phyloP scores from a whole-genome alignment of 768 basidiomycete genomes.

The Holtermannia corniformis region DNA sequence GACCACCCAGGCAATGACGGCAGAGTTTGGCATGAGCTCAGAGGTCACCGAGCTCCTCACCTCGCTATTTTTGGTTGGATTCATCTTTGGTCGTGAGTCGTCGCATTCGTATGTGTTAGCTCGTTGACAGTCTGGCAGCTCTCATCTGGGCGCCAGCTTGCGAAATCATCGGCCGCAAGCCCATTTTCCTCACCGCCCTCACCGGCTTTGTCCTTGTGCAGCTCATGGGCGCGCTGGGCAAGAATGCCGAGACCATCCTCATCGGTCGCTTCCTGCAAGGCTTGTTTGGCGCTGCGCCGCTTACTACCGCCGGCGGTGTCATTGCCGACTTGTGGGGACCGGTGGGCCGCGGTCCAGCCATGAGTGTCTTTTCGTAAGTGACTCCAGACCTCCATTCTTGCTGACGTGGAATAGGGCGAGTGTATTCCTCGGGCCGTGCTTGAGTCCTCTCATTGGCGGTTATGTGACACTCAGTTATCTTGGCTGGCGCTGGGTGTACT shows the following conservation, averaged over 20 bases:
- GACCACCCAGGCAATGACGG: too few species aligned
- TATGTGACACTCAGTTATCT: conserved; percentile 31
- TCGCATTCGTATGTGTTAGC: too few species aligned
- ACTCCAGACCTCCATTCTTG: not conserved
- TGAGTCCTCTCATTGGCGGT: conserved; percentile 38
- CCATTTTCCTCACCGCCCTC: conserved; percentile 51
- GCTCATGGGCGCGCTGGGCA: conserved; percentile 55
- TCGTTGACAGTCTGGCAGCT: too few species aligned
- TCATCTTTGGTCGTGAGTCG: too few species aligned
- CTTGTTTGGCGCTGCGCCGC: conserved; percentile 31
- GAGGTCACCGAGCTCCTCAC: too few species aligned
- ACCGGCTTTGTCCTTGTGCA: conserved; percentile 50
- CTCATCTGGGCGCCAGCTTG: too few species aligned
- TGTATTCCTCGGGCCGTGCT: conserved; percentile 38
- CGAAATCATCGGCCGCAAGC: conserved; percentile 52
- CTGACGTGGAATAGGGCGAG: conserved; percentile 15
- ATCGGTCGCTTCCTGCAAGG: conserved; percentile 56
- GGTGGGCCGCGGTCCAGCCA: conserved; percentile 24
- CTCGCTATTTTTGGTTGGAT: too few species aligned
- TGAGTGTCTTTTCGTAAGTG: conserved; percentile 35
- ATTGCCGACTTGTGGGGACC: conserved; percentile 30
- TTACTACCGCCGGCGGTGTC: conserved; percentile 27
- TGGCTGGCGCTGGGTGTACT: conserved; percentile 43
- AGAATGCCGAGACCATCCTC: conserved; percentile 53
- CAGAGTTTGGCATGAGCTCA: too few species aligned